Evolutionary conservation across 345 rosid species (phyloP).

Genomic region (Brassica carinata): DNA sequence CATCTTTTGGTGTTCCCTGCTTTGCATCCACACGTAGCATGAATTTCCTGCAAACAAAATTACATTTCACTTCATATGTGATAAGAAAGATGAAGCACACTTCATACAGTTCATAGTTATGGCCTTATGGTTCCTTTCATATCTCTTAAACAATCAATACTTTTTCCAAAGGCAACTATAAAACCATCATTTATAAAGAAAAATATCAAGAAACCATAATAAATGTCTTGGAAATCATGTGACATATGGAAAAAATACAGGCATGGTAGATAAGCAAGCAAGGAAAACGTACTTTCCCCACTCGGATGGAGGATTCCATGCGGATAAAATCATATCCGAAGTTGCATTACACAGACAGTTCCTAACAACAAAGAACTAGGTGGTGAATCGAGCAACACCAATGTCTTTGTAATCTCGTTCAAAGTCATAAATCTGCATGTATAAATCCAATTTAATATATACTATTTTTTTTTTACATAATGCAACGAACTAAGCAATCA

Average conservation of each 20-base stretch:
- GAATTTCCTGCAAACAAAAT: conserved; percentile 61
- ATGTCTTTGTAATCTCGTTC: conserved; percentile 96
- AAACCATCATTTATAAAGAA: too few relatives aligned
- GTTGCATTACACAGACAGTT: conserved; percentile 79
- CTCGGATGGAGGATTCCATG: conserved; percentile 97
- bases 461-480: not conserved
- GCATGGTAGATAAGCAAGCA: not conserved
- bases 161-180: conserved; percentile 1
- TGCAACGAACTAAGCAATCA: not conserved
- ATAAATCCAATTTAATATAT: not conserved
- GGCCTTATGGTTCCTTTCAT: not conserved
- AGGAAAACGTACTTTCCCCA: conserved; percentile 83
- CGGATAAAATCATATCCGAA: conserved; percentile 85
- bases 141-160: conserved; percentile 3
- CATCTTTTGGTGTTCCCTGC: conserved; percentile 92
- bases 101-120: not conserved
- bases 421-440: conserved; percentile 86
- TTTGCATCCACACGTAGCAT: conserved; percentile 94
- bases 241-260: not conserved
- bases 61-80: not conserved
- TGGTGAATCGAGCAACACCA: conserved; percentile 88
- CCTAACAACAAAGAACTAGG: conserved; percentile 78
- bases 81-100: not conserved
- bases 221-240: not conserved
- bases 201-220: not conserved